These are phyloP conservation scores for Sphagnum fallax DNA, from an alignment of 228 moss, liverwort and hornwort genomes.

Conservation along the genomic window DNA sequence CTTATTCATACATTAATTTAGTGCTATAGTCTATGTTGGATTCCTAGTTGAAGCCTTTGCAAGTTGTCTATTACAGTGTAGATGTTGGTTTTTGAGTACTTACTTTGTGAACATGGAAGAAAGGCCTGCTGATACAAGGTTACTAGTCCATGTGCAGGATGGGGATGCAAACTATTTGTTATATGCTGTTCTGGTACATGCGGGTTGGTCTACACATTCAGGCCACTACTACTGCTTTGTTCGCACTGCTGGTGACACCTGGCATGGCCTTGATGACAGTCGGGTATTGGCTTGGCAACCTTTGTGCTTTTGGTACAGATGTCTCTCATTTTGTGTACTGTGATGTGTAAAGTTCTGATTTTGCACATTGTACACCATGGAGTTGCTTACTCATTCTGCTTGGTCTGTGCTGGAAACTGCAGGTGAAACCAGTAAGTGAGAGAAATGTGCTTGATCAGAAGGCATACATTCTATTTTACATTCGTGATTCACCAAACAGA, in stretches of 20 bases:
- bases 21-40: no score
- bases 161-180: slow-evolving; percentile 69
- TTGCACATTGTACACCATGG: no score
- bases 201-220: slow-evolving; percentile 96
- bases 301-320: slow-evolving; percentile 12
- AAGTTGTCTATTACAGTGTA: no score
- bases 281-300: slow-evolving; percentile 24
- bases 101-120: no score
- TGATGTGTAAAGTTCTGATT: no score
- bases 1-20: no score
- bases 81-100: no score
- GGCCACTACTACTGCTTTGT: slow-evolving; percentile 97
- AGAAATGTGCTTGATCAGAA: slow-evolving; percentile 87
- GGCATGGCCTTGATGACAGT: slow-evolving; percentile 97
- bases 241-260: slow-evolving; percentile 88
- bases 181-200: slow-evolving; percentile 91
- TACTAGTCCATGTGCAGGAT: slow-evolving; percentile 31
- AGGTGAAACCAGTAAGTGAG: slow-evolving; percentile 96
- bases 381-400: no score
- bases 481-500: slow-evolving; percentile 47
- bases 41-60: no score
- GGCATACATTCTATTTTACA: slow-evolving; percentile 94
- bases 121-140: no score
- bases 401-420: slow-evolving; percentile 3
- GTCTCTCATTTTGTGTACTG: no score